Base-by-base conservation (phyloP, 2,329 filamentous ascomycete genomes). In the Aspergillus sp. region DNA sequence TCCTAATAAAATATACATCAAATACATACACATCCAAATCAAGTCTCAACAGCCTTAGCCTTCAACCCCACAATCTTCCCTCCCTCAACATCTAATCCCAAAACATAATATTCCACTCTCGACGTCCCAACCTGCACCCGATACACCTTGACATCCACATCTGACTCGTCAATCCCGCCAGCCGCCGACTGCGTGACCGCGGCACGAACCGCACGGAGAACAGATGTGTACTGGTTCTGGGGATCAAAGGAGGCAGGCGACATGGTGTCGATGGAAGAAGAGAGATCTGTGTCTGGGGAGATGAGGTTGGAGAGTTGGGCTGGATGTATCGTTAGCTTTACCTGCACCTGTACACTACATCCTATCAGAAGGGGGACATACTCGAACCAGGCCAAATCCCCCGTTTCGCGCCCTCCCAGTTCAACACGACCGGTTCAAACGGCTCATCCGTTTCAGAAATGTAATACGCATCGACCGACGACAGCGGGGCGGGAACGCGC, bases 381-480 rank as follows among this genome's bases (percentile, higher is more conserved):
- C 66, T 53, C 44, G 55, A 46, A 45, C 56, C 60, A 32, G 66
- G 66, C 64, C 64, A 68, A 8, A 48, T 40, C 2, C 63, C 65
- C 41, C 51, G 50, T 27, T 45, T 43, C 10, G 65, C 65, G 1
- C 57, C 63, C 31, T 64, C 56, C 64, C 78, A 88, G 52, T 73
- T 75, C 53, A 95, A 64, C 42, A 78, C 81, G 5, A 95, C 87
- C 4, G 82, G 81, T 62, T 86, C 82, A 66, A 95, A 95, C 5
- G 85, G 83, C 73, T 94, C 88, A 63, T 95, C 90, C 28, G 88
- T 82, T 46, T 95, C 90, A 49, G 85, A 93, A 11, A 79, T 67
- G 65, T 93, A 95, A 60, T 85, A 83, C 35, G 75, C 77, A 45
- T 85, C 72, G 40, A 76, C 69, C 39, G 75, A 71, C 43, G 69